Evolutionary conservation across 148 eudicot species (phyloP), one percentile per base, ranked within the genome.

Genomic region (Fagopyrum homotropicum): DNA sequence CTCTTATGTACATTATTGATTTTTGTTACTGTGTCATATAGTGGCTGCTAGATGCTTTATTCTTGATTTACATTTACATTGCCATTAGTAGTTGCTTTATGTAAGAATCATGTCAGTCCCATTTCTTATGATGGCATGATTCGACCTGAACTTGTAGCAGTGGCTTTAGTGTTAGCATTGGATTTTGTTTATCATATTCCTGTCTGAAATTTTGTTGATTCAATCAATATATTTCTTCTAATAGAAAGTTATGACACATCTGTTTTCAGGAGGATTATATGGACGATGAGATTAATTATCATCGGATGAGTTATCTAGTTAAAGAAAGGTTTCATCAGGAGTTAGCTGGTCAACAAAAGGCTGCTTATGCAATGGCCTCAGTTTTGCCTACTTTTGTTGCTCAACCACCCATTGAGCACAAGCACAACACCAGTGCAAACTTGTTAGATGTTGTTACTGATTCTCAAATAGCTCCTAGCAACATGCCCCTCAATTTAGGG

Each of bases 181-280:
- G 19, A 66, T 66, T 22, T 4, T 61, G 68, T 61, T 29, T 61
- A 9, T 43, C 9, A 14, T 22, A 9, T 40, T 66, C 19, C 9
- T 66, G 69, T 46, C 45, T 43, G 45, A 63, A 30, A 63, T 29
- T 30, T 29, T 30, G 69, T 44, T 30, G 7, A 66, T 35, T n/a
- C 47, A 66, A 5, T 66, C 47, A 40, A 40, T 66, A 66, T 66
- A 59, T 2, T 40, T 66, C 43, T 66, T 43, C 71, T 66, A 17
- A 66, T 7, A 35, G 71, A 43, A 35, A 35, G 45, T 40, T 17
- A 22, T 43, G 46, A 14, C 47, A 8, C 45, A 35, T 61, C 15
- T 66, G 71, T 66, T 66, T 45, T 75, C 80, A 80, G 80, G 81
- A 77, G 76, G 84, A 85, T 29, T 79, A 71, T 69, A 26, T 82